Conservation (phyloP, 1,284 basidiomycete genomes). For the Hymenochaete sp. region DNA sequence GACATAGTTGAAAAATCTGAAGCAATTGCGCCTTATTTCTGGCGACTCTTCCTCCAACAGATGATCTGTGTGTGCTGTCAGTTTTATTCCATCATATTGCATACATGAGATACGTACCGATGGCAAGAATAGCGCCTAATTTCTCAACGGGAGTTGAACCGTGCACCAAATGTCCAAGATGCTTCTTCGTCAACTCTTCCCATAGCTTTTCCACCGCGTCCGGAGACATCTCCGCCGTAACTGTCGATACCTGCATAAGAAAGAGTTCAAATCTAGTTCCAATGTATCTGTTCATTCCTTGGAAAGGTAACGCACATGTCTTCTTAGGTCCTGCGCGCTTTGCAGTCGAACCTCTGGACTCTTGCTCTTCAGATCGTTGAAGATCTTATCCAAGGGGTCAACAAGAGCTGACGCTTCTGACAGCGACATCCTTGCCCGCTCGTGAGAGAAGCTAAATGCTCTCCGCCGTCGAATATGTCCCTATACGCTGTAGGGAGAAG, state of each 20-base stretch:
- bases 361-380: conserved; percentile 54
- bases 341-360: conserved; percentile 53
- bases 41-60: conserved; percentile 69
- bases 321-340: conserved; percentile 58
- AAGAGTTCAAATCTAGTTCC: no score
- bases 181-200: conserved; percentile 74
- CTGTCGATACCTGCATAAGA: conserved; percentile 69
- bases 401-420: conserved; percentile 43
- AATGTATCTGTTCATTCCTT: no score
- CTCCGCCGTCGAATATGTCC: no score
- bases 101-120: conserved; percentile 42
- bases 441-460: no score
- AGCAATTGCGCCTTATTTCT: conserved; percentile 68
- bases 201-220: conserved; percentile 71
- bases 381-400: conserved; percentile 57
- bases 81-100: conserved; percentile 20
- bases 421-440: conserved; percentile 44
- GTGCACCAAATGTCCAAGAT: conserved; percentile 77
- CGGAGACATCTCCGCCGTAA: conserved; percentile 67
- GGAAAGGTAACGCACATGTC: conserved; percentile 45
- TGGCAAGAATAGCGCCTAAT: conserved; percentile 75
- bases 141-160: conserved; percentile 68
- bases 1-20: conserved; percentile 88
- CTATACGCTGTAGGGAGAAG: no score
- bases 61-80: conserved; percentile 43